Percentiles rank a stretch among this genome's conserved stretches.
These are phyloP conservation scores for Heliamphora exappendiculata DNA, from an alignment of 148 eudicot species.

Conservation along the genomic window DNA sequence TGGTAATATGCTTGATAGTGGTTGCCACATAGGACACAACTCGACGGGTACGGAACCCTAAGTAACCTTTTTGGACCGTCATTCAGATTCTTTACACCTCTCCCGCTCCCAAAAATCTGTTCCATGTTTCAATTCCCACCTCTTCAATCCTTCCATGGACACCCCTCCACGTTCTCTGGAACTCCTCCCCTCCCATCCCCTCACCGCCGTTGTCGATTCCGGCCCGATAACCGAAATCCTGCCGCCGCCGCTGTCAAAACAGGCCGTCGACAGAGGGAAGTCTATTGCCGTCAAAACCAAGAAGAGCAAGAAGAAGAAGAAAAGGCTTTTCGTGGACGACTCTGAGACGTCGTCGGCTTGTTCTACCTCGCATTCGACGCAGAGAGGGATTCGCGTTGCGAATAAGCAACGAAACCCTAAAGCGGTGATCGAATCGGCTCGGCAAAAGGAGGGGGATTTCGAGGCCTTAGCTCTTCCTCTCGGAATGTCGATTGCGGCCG, in stretches of 20 bases:
- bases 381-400: conserved; percentile 30
- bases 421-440: conserved; percentile 18
- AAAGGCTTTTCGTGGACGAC: neutral
- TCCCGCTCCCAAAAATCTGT: neutral
- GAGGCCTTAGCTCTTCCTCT: conserved; percentile 78
- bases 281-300: neutral
- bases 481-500: conserved; percentile 90
- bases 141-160: neutral
- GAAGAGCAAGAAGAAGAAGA: conserved; percentile 12
- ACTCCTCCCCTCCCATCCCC: neutral
- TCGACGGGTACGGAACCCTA: no score
- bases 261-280: neutral
- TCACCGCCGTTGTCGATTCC: neutral
- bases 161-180: neutral
- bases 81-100: no score
- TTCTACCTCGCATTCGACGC: conserved; percentile 6
- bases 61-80: no score
- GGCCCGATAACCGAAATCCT: neutral
- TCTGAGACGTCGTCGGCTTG: conserved; percentile 15
- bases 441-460: conserved; percentile 28
- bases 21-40: no score
- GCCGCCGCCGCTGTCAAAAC: neutral
- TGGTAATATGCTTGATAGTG: no score
- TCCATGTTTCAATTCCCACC: neutral
- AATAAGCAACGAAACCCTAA: conserved; percentile 34